Evolutionary conservation across 257 asterid genomes (phyloP).

Genomic region (Nicotiana sylvestris): DNA sequence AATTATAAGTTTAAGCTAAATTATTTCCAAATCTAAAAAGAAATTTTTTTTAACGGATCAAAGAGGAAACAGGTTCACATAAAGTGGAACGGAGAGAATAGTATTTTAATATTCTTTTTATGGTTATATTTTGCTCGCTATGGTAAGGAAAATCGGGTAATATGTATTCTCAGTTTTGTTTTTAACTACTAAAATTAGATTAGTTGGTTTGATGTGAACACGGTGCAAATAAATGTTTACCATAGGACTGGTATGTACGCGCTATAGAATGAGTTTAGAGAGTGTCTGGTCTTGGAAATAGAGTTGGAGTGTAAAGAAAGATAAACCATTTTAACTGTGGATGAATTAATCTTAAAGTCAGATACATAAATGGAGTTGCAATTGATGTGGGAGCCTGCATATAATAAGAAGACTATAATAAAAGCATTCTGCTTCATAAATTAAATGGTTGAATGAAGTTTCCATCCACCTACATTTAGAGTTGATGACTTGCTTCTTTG

Average conservation of each 20-base stretch:
- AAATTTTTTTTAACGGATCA: too few species aligned
- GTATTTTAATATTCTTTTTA: too few species aligned
- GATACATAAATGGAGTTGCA: neutral
- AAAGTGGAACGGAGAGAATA: too few species aligned
- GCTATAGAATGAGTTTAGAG: neutral
- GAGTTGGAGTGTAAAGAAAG: conserved; percentile 1
- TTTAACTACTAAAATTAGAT: too few species aligned
- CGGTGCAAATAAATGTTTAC: too few species aligned
- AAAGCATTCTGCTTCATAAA: neutral
- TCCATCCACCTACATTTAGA: conserved; percentile 1
- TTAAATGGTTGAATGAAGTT: neutral
- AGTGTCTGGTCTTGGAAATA: neutral
- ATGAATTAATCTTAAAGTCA: neutral
- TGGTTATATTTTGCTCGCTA: too few species aligned
- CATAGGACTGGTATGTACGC: neutral
- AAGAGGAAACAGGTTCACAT: too few species aligned
- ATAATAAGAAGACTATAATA: neutral
- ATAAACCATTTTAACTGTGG: neutral
- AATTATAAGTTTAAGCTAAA: too few species aligned
- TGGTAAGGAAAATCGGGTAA: too few species aligned
- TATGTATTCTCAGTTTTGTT: too few species aligned
- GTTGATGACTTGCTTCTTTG: conserved; percentile 6
- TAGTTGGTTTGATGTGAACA: too few species aligned
- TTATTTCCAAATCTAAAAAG: too few species aligned
- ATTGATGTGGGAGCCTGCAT: neutral